A percentile compares a stretch with the other conserved stretches of the same genome.
Conservation (phyloP, 2,329 filamentous ascomycete genomes). For the Didymella sp. region DNA sequence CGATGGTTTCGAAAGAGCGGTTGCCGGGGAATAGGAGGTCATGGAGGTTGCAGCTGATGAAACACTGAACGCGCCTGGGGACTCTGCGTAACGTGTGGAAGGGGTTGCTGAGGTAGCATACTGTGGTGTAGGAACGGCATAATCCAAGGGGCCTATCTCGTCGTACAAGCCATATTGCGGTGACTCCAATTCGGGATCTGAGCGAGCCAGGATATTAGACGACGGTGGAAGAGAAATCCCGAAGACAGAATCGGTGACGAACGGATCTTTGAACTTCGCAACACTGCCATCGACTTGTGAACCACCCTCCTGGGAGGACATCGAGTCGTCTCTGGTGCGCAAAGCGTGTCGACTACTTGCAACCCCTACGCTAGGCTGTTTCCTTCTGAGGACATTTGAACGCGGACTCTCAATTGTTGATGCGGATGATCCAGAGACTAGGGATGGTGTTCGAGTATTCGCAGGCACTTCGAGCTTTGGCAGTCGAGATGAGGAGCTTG, state of each 20-base stretch:
- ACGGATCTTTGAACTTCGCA: slow-evolving; percentile 49
- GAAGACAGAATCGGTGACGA: slow-evolving; percentile 51
- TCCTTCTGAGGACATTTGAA: slow-evolving; percentile 54
- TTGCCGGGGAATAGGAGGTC: slow-evolving; percentile 74
- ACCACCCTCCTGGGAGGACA: slow-evolving; percentile 45
- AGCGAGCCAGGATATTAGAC: slow-evolving; percentile 38
- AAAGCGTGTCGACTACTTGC: slow-evolving; percentile 39
- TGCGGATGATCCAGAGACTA: slow-evolving; percentile 57
- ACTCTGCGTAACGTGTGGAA: slow-evolving; percentile 77
- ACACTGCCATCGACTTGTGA: slow-evolving; percentile 36
- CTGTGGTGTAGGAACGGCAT: slow-evolving; percentile 71
- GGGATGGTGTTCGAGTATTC: slow-evolving; percentile 55
- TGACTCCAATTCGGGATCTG: slow-evolving; percentile 37
- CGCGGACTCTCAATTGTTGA: slow-evolving; percentile 56
- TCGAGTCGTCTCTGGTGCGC: slow-evolving; percentile 41
- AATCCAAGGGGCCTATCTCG: slow-evolving; percentile 66
- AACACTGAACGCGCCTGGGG: slow-evolving; percentile 74
- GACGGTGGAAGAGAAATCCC: slow-evolving; percentile 52
- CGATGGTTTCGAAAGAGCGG: slow-evolving; percentile 56
- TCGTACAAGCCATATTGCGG: slow-evolving; percentile 36
- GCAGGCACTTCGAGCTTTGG: slow-evolving; percentile 46
- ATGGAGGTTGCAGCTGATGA: slow-evolving; percentile 81
- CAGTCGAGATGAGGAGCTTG: slow-evolving; percentile 42
- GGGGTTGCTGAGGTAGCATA: slow-evolving; percentile 73
- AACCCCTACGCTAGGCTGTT: slow-evolving; percentile 53